These are phyloP conservation scores for Geosmithia putterillii DNA, from an alignment of 2,329 filamentous ascomycete species.

Conservation along the genomic window DNA sequence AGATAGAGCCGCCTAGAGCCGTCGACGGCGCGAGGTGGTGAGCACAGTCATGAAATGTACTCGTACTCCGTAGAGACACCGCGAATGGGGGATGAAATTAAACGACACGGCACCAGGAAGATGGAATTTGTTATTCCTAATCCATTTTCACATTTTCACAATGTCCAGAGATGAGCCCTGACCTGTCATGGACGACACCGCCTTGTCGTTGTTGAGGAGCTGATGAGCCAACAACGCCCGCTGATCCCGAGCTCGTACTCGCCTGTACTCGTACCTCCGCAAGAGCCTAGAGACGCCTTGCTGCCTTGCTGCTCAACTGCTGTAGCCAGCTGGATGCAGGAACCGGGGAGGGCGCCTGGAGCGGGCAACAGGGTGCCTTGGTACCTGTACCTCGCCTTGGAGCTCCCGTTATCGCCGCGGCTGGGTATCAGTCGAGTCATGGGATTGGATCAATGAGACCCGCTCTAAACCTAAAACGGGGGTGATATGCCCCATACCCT, in stretches of 20 bases:
- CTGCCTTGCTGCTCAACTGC: too few species aligned
- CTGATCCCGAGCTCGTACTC: neutral
- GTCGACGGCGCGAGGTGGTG: neutral
- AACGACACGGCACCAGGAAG: neutral
- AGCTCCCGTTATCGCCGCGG: slow-evolving; percentile 5
- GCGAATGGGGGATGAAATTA: neutral
- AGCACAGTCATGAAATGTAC: too few species aligned
- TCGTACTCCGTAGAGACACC: neutral
- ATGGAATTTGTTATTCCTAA: neutral
- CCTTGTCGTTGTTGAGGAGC: neutral
- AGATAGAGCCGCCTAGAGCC: neutral
- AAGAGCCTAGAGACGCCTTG: too few species aligned
- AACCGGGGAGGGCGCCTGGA: neutral
- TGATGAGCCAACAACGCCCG: neutral
- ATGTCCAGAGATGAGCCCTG: neutral
- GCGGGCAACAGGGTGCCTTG: neutral
- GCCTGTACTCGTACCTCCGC: too few species aligned
- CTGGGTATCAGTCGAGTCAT: slow-evolving; percentile 4
- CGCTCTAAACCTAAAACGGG: slow-evolving; percentile 2
- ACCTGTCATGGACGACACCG: neutral
- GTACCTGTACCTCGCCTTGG: slow-evolving; percentile 1
- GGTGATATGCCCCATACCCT: slow-evolving; percentile 7
- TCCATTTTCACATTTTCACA: neutral
- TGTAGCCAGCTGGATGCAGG: neutral
- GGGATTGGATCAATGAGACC: neutral